Evolutionary conservation across 2,329 filamentous ascomycete genomes (phyloP).

Genomic region (Nigrospora oryzae): DNA sequence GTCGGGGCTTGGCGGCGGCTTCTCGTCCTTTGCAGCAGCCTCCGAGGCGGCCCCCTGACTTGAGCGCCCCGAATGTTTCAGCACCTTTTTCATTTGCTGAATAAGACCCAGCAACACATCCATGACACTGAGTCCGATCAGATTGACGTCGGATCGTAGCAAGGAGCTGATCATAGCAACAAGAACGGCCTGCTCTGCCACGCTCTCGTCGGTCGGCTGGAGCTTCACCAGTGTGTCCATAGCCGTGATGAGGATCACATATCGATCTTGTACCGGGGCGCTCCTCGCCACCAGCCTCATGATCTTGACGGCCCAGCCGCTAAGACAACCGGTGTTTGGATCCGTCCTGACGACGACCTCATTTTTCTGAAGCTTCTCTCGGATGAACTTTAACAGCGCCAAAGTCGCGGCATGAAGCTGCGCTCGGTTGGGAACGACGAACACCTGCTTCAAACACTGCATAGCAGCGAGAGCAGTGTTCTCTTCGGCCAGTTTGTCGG

Average conservation of each 20-base stretch:
- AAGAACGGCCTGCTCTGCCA: slow-evolving; percentile 67
- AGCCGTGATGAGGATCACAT: slow-evolving; percentile 75
- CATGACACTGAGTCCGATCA: slow-evolving; percentile 94
- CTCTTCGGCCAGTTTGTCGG: slow-evolving; percentile 83
- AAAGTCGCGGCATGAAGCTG: slow-evolving; percentile 74
- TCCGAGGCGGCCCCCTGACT: slow-evolving; percentile 8
- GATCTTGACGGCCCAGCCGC: slow-evolving; percentile 74
- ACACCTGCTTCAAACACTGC: slow-evolving; percentile 80
- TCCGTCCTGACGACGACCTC: slow-evolving; percentile 44
- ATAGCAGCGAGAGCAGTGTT: slow-evolving; percentile 78
- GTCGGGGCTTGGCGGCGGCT: slow-evolving; percentile 14
- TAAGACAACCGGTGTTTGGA: slow-evolving; percentile 32
- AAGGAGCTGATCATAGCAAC: slow-evolving; percentile 74
- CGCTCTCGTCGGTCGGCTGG: slow-evolving; percentile 59
- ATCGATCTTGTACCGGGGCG: slow-evolving; percentile 91
- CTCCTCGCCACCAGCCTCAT: slow-evolving; percentile 75
- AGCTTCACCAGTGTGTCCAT: slow-evolving; percentile 68
- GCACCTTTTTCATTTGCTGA: slow-evolving; percentile 69
- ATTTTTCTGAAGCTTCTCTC: slow-evolving; percentile 44
- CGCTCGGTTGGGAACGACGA: slow-evolving; percentile 69
- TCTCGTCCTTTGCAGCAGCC: slow-evolving; percentile 18
- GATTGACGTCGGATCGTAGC: slow-evolving; percentile 78
- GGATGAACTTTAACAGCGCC: slow-evolving; percentile 68
- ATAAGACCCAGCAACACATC: slow-evolving; percentile 82
- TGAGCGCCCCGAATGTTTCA: slow-evolving; percentile 50